These are phyloP conservation scores for Astrothelium subdiscretum DNA, from an alignment of 495 filamentous ascomycete genomes.

Conservation along the genomic window DNA sequence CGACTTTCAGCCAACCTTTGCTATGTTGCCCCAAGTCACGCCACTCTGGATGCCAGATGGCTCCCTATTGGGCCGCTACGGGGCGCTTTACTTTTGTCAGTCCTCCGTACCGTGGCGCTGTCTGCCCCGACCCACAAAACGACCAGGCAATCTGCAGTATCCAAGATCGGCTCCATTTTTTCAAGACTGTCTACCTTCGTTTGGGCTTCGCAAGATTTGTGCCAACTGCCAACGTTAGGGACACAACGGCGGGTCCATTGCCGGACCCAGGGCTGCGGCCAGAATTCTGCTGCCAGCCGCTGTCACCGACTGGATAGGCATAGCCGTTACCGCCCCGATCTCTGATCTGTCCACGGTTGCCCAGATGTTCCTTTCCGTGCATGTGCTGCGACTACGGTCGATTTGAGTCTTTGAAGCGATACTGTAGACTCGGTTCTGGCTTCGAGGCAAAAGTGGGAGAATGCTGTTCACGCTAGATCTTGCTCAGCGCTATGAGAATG, in stretches of 20 bases:
- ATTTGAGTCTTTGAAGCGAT: no score
- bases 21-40: not conserved
- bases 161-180: not conserved
- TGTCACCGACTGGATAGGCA: not conserved
- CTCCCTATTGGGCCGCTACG: not conserved
- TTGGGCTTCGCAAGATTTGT: not conserved
- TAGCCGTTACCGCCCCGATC: not conserved
- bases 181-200: not conserved
- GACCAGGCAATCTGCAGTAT: not conserved
- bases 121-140: not conserved
- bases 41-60: not conserved
- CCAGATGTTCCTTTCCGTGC: not conserved
- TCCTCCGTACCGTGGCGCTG: slow-evolving; percentile 1
- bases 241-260: not conserved
- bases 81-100: not conserved
- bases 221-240: not conserved
- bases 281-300: not conserved
- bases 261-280: not conserved
- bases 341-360: not conserved
- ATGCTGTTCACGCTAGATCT: not conserved
- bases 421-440: no score
- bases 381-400: not conserved
- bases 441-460: not conserved
- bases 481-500: not conserved
- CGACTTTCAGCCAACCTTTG: not conserved